These are phyloP conservation scores for Mycena epipterygia DNA, from an alignment of 768 basidiomycete genomes.

Conservation along the genomic window DNA sequence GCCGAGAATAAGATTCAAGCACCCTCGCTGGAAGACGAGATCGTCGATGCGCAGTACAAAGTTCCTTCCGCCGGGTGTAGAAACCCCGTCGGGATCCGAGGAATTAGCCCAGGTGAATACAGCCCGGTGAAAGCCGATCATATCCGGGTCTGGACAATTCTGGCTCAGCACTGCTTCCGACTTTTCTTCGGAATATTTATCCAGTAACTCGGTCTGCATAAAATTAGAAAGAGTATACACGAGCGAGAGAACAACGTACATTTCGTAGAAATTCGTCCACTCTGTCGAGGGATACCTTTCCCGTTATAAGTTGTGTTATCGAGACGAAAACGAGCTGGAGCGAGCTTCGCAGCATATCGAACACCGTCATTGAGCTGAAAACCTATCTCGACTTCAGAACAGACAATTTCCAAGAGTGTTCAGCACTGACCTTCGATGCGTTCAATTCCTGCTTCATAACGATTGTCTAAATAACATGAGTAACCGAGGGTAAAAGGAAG, in stretches of 20 bases:
- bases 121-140: conserved; percentile 63
- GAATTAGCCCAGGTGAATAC: conserved; percentile 67
- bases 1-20: conserved; percentile 71
- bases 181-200: conserved; percentile 48
- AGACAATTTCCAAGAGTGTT: too few species aligned
- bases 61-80: conserved; percentile 56
- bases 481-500: conserved; percentile 4
- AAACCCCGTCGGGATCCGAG: neutral
- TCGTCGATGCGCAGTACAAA: conserved; percentile 67
- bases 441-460: conserved; percentile 56
- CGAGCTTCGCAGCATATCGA: conserved; percentile 69
- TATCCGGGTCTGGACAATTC: conserved; percentile 31
- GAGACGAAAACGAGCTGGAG: conserved; percentile 56
- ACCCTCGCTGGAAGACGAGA: conserved; percentile 64
- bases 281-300: conserved; percentile 77
- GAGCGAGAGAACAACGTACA: conserved; percentile 45
- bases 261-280: conserved; percentile 56
- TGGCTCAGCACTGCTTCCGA: conserved; percentile 18
- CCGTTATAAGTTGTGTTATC: conserved; percentile 47
- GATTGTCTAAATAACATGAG: conserved; percentile 44
- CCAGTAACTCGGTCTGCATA: conserved; percentile 62
- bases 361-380: conserved; percentile 70
- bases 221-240: neutral
- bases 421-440: conserved; percentile 50
- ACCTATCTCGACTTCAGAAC: conserved; percentile 34